A percentile compares a stretch with the other conserved stretches of the same genome.
Evolutionary conservation across 2,329 filamentous ascomycete genomes (phyloP).

Genomic region (Scortechinia acanthostroma): DNA sequence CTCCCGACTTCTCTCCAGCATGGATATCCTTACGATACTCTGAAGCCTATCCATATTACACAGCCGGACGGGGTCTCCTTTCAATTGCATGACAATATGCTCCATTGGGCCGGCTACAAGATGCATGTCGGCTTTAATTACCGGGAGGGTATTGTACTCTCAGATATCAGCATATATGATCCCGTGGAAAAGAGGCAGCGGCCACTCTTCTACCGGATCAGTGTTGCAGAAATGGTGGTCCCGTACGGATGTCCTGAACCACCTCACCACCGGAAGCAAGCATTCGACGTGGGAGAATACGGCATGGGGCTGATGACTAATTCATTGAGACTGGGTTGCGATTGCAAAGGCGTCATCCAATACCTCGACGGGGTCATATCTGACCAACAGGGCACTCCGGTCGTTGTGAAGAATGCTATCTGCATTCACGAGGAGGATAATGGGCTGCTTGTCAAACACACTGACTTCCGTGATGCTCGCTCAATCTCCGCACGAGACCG

Average conservation of each 20-base stretch:
- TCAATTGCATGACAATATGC: slow-evolving; percentile 29
- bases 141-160: slow-evolving; percentile 45
- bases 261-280: slow-evolving; percentile 47
- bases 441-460: slow-evolving; percentile 71
- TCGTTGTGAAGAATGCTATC: slow-evolving; percentile 46
- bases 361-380: slow-evolving; percentile 29
- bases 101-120: slow-evolving; percentile 50
- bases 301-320: slow-evolving; percentile 47
- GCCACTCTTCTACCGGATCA: slow-evolving; percentile 41
- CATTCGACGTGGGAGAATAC: slow-evolving; percentile 50
- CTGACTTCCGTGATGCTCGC: slow-evolving; percentile 67
- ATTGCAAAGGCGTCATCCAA: slow-evolving; percentile 43
- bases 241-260: slow-evolving; percentile 43
- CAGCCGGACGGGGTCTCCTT: slow-evolving; percentile 57
- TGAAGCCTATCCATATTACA: slow-evolving; percentile 52
- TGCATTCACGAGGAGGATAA: slow-evolving; percentile 73
- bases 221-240: slow-evolving; percentile 48
- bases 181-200: slow-evolving; percentile 17
- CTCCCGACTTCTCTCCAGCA: slow-evolving; percentile 24
- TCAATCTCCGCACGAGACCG: slow-evolving; percentile 34
- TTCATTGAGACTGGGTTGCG: slow-evolving; percentile 44
- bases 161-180: slow-evolving; percentile 42
- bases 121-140: slow-evolving; percentile 37
- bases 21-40: slow-evolving; percentile 21
- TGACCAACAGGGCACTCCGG: slow-evolving; percentile 19